Percentiles rank a stretch among this genome's conserved stretches.
phyloP scores from a whole-genome alignment of 2,329 filamentous ascomycete genomes.

The Elsinoe fawcettii region DNA sequence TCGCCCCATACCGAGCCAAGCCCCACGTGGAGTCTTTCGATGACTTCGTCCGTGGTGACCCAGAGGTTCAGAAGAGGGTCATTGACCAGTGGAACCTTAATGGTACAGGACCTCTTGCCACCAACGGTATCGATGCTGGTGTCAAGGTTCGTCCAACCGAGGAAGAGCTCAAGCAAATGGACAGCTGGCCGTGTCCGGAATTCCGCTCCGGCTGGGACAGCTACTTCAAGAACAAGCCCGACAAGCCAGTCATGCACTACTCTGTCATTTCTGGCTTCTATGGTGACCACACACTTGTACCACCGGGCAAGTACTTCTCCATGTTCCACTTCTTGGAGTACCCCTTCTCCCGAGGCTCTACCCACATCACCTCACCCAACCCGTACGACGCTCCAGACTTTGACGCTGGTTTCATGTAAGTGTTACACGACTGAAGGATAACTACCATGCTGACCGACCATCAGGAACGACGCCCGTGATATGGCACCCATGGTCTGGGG shows the following conservation, averaged over 20 bases:
- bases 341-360: constrained; percentile 65
- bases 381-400: constrained; percentile 52
- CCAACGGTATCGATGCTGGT: constrained; percentile 72
- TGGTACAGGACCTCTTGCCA: constrained; percentile 68
- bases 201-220: constrained; percentile 70
- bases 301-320: constrained; percentile 70
- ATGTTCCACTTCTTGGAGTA: constrained; percentile 80
- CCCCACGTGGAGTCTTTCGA: constrained; percentile 71
- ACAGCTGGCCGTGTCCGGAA: constrained; percentile 64
- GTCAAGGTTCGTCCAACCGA: constrained; percentile 68
- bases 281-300: constrained; percentile 44
- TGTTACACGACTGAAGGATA: no score
- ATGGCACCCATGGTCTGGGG: constrained; percentile 61
- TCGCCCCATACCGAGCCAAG: constrained; percentile 63
- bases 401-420: constrained; percentile 54
- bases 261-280: constrained; percentile 59
- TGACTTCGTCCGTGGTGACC: constrained; percentile 68
- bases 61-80: constrained; percentile 63
- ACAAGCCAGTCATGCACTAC: constrained; percentile 85
- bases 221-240: constrained; percentile 77
- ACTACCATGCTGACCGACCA: background rate
- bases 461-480: constrained; percentile 79
- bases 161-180: constrained; percentile 60
- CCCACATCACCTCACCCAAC: constrained; percentile 62
- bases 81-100: constrained; percentile 73